Conservation (phyloP, 352 stramenopile species). For the Pythium brachiatum region DNA sequence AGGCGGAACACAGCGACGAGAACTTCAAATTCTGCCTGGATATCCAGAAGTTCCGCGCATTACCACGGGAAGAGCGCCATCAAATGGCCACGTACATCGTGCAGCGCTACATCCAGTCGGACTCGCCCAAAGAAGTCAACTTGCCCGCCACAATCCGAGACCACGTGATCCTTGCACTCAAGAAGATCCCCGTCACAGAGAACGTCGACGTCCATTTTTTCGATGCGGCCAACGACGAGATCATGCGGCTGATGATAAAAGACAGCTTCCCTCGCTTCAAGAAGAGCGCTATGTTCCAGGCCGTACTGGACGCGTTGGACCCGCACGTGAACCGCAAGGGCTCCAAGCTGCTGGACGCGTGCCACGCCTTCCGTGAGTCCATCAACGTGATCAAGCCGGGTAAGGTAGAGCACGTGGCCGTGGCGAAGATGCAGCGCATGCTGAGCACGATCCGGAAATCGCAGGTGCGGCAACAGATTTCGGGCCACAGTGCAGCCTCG, state of each 20-base stretch:
- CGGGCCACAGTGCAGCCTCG: not conserved
- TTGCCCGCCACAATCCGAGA: constrained; percentile 61
- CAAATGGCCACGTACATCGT: constrained; percentile 40
- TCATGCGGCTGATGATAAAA: constrained; percentile 79
- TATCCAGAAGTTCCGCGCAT: constrained; percentile 49
- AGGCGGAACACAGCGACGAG: constrained; percentile 75
- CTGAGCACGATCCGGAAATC: constrained; percentile 68
- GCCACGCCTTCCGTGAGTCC: constrained; percentile 70
- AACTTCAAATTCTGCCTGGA: constrained; percentile 78
- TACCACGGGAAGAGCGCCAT: constrained; percentile 28
- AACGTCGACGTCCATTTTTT: constrained; percentile 43
- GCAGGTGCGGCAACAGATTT: constrained; percentile 39
- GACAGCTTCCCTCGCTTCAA: constrained; percentile 83
- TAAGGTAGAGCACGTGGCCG: constrained; percentile 52
- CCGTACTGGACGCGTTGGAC: constrained; percentile 58
- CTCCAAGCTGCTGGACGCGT: constrained; percentile 59
- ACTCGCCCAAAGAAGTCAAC: constrained; percentile 71
- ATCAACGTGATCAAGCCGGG: constrained; percentile 54
- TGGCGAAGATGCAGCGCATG: constrained; percentile 56
- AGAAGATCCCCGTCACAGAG: constrained; percentile 24
- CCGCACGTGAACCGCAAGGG: constrained; percentile 62
- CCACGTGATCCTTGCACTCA: constrained; percentile 32
- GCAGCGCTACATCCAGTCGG: constrained; percentile 53
- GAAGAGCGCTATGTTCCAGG: constrained; percentile 65
- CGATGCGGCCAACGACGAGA: constrained; percentile 62